Percentiles rank a stretch among this genome's conserved stretches.
Evolutionary conservation across 2,329 filamentous ascomycete species (phyloP).

Genomic region (Penicillium palitans): DNA sequence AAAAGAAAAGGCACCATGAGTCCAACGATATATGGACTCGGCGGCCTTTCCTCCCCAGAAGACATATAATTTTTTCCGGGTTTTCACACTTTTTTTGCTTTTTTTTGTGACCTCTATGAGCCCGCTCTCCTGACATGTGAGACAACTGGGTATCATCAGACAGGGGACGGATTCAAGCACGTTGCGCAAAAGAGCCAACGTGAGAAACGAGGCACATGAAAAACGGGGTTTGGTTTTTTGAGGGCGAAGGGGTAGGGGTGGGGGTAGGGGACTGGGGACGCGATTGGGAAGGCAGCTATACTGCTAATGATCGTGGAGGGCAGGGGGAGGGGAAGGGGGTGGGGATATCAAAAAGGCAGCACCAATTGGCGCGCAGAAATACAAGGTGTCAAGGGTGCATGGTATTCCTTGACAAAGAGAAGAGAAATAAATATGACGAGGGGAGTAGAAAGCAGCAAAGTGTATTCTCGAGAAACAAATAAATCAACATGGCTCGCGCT

Average conservation of each 20-base stretch:
- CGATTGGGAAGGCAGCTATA: constrained; percentile 14
- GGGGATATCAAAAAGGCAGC: constrained; percentile 26
- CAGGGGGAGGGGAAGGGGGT: background rate
- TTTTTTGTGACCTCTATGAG: constrained; percentile 27
- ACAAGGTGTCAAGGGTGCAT: constrained; percentile 8
- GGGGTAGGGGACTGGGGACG: background rate
- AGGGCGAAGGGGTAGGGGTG: background rate
- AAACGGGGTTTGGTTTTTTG: constrained; percentile 13
- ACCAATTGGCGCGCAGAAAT: constrained; percentile 24
- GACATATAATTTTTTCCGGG: constrained; percentile 25
- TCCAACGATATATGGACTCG: constrained; percentile 22
- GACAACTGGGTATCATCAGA: background rate
- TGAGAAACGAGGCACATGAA: constrained; percentile 26
- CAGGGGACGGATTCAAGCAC: constrained; percentile 3
- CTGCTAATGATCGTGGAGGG: constrained; percentile 25
- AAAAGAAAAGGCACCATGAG: constrained; percentile 10
- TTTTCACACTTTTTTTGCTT: constrained; percentile 32
- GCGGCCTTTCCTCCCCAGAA: constrained; percentile 16
- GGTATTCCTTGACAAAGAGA: constrained; percentile 22
- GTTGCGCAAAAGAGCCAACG: background rate
- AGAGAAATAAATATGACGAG: constrained; percentile 15
- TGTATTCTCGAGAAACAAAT: constrained; percentile 23
- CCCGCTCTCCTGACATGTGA: background rate
- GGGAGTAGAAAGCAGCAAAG: constrained; percentile 15
- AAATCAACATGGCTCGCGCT: constrained; percentile 45